Percentiles rank a stretch among this genome's conserved stretches.
Conservation (phyloP, 2,329 filamentous ascomycete genomes). For the Aquanectria penicillioides region DNA sequence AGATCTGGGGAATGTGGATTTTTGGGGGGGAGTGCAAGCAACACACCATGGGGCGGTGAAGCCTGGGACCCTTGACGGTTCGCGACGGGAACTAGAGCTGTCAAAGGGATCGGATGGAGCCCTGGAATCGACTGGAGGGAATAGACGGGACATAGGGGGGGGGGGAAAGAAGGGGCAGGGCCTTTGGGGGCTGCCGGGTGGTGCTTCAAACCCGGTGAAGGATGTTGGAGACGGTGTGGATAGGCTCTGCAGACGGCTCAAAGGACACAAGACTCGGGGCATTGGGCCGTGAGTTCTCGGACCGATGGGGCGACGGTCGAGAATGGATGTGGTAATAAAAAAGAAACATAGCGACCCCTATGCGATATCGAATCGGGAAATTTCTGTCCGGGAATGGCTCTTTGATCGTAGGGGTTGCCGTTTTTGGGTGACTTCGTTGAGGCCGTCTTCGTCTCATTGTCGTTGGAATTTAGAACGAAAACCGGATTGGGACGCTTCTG, state of each 20-base stretch:
- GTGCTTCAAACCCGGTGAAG: background rate
- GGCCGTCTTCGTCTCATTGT: background rate
- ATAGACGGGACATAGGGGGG: background rate
- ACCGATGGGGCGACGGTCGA: background rate
- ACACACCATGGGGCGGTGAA: background rate
- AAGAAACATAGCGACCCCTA: background rate
- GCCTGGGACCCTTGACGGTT: constrained; percentile 4
- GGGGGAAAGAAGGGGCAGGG: constrained; percentile 1
- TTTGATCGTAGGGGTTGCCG: background rate
- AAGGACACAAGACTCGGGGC: background rate
- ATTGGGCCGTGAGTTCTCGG: background rate
- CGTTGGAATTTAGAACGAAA: constrained; percentile 8
- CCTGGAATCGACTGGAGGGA: background rate
- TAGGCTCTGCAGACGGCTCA: background rate
- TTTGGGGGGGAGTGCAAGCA: constrained; percentile 13
- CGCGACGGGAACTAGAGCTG: constrained; percentile 9
- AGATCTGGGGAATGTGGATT: constrained; percentile 5
- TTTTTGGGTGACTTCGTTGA: background rate
- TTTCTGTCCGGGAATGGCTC: background rate
- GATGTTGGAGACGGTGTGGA: background rate
- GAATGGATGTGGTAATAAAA: background rate
- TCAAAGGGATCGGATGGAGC: constrained; percentile 6
- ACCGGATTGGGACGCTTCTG: background rate
- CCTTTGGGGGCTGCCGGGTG: background rate
- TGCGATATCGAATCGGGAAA: background rate